These are phyloP conservation scores for Elasticomyces elasticus DNA, from an alignment of 495 filamentous ascomycete species.

Conservation along the genomic window DNA sequence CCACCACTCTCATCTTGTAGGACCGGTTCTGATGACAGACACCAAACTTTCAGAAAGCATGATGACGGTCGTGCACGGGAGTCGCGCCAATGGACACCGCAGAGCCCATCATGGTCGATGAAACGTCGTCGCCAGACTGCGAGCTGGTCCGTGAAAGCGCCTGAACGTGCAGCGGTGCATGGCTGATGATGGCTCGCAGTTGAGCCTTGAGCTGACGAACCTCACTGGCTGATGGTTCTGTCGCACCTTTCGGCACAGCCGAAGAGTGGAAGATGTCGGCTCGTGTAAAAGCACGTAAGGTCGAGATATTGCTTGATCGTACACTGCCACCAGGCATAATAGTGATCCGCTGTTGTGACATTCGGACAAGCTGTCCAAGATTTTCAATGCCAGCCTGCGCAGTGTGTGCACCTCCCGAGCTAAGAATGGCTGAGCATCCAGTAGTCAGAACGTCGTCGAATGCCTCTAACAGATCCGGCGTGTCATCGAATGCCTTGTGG, in stretches of 20 bases:
- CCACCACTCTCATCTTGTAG: too few relatives aligned
- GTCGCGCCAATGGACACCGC: not conserved
- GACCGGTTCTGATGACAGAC: not conserved
- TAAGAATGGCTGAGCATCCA: conserved; percentile 41
- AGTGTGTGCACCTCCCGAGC: conserved; percentile 35
- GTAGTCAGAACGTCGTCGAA: conserved; percentile 31
- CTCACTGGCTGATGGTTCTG: conserved; percentile 1
- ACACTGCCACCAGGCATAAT: conserved; percentile 20
- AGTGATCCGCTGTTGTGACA: conserved; percentile 3
- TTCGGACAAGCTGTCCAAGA: conserved; percentile 19
- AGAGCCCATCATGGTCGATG: not conserved
- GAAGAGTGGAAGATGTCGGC: conserved; percentile 11
- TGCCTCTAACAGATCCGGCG: conserved; percentile 28
- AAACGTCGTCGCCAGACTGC: not conserved
- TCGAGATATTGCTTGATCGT: conserved; percentile 5
- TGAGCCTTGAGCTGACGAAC: not conserved
- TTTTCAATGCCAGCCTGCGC: conserved; percentile 18
- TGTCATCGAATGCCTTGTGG: conserved; percentile 44
- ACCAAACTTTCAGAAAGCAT: not conserved
- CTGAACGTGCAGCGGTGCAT: not conserved
- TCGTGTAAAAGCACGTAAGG: not conserved
- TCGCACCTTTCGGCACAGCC: not conserved
- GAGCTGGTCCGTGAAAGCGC: not conserved
- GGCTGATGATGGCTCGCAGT: not conserved
- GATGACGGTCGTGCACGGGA: not conserved